A percentile compares a stretch with the other conserved stretches of the same genome.
phyloP scores from a whole-genome alignment of 2,329 filamentous ascomycete genomes.

The Verticillium alfalfae region DNA sequence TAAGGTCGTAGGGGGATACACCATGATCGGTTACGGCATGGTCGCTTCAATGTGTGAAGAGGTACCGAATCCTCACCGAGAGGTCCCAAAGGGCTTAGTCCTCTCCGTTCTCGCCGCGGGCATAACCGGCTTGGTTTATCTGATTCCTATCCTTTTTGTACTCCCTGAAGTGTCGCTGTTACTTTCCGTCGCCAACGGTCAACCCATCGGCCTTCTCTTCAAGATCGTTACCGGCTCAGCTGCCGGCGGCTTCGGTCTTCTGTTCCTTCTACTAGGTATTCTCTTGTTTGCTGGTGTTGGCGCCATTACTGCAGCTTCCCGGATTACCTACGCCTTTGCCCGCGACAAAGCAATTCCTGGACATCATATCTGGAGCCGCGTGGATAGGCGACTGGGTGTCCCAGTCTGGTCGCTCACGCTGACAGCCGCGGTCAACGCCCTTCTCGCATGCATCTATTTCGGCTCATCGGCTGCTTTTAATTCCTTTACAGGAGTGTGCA shows the following conservation, averaged over 20 bases:
- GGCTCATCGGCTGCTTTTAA: slow-evolving; percentile 73
- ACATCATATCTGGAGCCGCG: slow-evolving; percentile 58
- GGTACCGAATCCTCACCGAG: slow-evolving; percentile 61
- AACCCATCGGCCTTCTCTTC: slow-evolving; percentile 72
- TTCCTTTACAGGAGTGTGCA: slow-evolving; percentile 74
- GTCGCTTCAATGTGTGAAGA: slow-evolving; percentile 69
- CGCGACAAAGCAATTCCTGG: slow-evolving; percentile 70
- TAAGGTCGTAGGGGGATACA: slow-evolving; percentile 46
- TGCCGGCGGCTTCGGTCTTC: slow-evolving; percentile 66
- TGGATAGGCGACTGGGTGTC: slow-evolving; percentile 61
- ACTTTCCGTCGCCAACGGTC: slow-evolving; percentile 63
- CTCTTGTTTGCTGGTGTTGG: slow-evolving; percentile 72
- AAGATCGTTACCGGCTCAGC: slow-evolving; percentile 69
- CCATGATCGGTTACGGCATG: slow-evolving; percentile 63
- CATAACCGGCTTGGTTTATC: slow-evolving; percentile 59
- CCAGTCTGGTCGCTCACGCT: slow-evolving; percentile 65
- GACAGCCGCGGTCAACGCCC: slow-evolving; percentile 61
- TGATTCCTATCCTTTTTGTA: slow-evolving; percentile 72
- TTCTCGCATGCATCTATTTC: slow-evolving; percentile 75
- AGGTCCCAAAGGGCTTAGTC: slow-evolving; percentile 68
- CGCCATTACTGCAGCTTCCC: slow-evolving; percentile 66
- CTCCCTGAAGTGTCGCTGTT: slow-evolving; percentile 62
- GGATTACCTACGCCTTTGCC: slow-evolving; percentile 72
- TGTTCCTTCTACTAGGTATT: slow-evolving; percentile 73
- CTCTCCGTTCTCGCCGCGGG: slow-evolving; percentile 62